A percentile compares a stretch with the other conserved stretches of the same genome.
phyloP scores from a whole-genome alignment of 164 flowering plant species.

The Macadamia tetraphylla region DNA sequence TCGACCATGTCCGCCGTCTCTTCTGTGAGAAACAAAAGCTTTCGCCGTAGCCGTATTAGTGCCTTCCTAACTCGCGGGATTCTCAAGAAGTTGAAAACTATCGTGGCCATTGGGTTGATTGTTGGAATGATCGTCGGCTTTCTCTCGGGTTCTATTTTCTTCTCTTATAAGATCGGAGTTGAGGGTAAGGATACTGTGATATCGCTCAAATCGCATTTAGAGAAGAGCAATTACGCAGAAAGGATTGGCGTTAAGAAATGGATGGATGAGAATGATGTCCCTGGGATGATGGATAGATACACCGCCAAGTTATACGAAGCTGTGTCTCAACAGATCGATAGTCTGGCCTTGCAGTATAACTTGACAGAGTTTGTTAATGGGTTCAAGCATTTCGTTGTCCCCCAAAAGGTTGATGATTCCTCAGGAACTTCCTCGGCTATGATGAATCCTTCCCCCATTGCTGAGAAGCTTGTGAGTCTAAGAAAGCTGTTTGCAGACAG shows the following conservation, averaged over 20 bases:
- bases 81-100: constrained; percentile 61
- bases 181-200: constrained; percentile 88
- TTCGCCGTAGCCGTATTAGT: constrained; percentile 42
- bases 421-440: constrained; percentile 40
- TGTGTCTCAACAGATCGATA: constrained; percentile 69
- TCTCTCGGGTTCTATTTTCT: constrained; percentile 58
- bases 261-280: constrained; percentile 93
- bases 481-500: constrained; percentile 39
- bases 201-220: constrained; percentile 68
- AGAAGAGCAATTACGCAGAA: constrained; percentile 80
- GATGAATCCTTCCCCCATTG: constrained; percentile 50
- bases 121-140: constrained; percentile 66
- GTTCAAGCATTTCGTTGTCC: constrained; percentile 64
- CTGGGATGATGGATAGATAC: constrained; percentile 74
- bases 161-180: constrained; percentile 86
- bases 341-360: constrained; percentile 75
- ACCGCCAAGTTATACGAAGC: constrained; percentile 60
- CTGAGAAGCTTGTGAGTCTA: constrained; percentile 57
- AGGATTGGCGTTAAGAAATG: constrained; percentile 75
- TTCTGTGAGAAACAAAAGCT: constrained; percentile 48
- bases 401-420: constrained; percentile 30
- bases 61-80: constrained; percentile 62
- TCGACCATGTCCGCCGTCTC: constrained; percentile 62
- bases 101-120: constrained; percentile 83
- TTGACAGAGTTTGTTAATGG: constrained; percentile 80